Percentiles rank a stretch among this genome's conserved stretches.
Evolutionary conservation across 2,329 filamentous ascomycete genomes (phyloP).

Genomic region (Verticillium dahliae): DNA sequence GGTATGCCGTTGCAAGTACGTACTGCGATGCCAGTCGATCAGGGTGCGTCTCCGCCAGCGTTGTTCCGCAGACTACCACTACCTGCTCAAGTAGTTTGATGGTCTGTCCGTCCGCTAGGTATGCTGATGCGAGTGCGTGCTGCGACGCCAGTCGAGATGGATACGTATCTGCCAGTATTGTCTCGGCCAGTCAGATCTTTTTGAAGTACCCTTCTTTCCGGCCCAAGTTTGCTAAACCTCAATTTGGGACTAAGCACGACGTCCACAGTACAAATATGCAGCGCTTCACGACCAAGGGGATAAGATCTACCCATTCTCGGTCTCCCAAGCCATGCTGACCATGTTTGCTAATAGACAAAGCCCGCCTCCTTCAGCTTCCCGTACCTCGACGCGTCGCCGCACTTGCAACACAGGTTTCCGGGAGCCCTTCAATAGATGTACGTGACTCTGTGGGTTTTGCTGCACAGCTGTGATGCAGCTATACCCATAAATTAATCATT

Average conservation of each 20-base stretch:
- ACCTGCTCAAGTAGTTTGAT: too few species aligned
- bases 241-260: not conserved
- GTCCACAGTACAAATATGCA: not conserved
- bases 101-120: constrained; percentile 13
- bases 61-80: too few species aligned
- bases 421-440: not conserved
- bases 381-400: too few species aligned
- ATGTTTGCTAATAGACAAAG: too few species aligned
- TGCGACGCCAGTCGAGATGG: constrained; percentile 3
- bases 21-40: too few species aligned
- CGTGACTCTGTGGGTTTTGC: not conserved
- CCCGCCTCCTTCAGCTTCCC: too few species aligned
- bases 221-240: not conserved
- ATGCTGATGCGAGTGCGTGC: not conserved
- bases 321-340: not conserved
- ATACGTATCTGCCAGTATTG: not conserved
- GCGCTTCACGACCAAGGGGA: not conserved
- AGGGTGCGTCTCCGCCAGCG: too few species aligned
- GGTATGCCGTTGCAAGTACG: too few species aligned
- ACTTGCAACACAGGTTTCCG: not conserved
- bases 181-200: not conserved
- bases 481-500: not conserved
- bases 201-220: not conserved
- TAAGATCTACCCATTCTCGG: constrained; percentile 9
- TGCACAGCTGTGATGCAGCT: not conserved